These are phyloP conservation scores for Tulasnella sp. DNA, from an alignment of 768 basidiomycete genomes.

Conservation along the genomic window DNA sequence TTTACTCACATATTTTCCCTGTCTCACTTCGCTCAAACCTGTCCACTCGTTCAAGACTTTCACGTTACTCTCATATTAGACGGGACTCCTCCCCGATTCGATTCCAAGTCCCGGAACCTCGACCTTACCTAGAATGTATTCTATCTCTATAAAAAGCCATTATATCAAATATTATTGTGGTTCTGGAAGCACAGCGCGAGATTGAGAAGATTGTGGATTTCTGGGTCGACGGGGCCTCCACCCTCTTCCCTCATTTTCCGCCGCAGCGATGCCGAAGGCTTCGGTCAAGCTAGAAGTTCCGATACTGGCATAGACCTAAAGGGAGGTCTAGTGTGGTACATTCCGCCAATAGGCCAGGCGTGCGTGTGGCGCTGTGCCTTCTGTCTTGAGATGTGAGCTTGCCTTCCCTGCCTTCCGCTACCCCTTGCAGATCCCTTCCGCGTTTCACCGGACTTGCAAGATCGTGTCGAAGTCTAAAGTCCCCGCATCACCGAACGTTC, in stretches of 20 bases:
- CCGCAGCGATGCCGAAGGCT: no score
- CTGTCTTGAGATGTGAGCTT: neutral
- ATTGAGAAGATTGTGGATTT: no score
- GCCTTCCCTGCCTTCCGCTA: neutral
- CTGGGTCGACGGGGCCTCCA: no score
- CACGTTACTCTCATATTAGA: neutral
- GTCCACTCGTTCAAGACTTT: neutral
- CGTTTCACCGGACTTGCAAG: neutral
- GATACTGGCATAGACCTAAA: no score
- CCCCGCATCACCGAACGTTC: neutral
- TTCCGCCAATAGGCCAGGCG: neutral
- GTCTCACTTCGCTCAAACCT: neutral
- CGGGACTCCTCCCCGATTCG: neutral
- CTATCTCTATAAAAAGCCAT: no score
- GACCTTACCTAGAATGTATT: neutral
- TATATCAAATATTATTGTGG: no score
- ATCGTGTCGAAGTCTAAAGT: neutral
- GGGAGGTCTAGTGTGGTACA: neutral
- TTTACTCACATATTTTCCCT: neutral
- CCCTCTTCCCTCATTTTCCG: no score
- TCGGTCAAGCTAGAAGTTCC: no score
- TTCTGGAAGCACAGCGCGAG: no score
- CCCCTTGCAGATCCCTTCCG: slow-evolving; percentile 2
- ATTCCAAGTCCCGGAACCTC: neutral
- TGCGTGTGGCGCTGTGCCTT: neutral